Evolutionary conservation across 441 rosid genomes (phyloP).

Genomic region (Codiaeum variegatum): DNA sequence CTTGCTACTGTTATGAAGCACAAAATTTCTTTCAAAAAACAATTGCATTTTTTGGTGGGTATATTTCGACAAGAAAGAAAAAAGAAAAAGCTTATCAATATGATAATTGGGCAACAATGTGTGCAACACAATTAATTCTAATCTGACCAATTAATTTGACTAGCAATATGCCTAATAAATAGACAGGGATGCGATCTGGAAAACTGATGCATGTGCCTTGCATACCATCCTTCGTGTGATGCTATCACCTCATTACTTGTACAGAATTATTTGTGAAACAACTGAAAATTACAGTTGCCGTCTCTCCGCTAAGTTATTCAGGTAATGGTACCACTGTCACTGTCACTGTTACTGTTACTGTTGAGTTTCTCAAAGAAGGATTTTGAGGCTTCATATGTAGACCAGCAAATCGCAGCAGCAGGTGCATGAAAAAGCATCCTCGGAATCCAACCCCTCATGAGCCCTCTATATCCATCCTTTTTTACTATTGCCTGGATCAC

Average conservation of each 20-base stretch:
- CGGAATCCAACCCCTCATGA: conserved; percentile 90
- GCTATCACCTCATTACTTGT: conserved; percentile 17
- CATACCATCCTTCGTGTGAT: conserved; percentile 18
- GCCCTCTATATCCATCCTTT: conserved; percentile 86
- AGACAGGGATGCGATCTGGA: conserved; percentile 8
- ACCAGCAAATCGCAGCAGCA: conserved; percentile 98
- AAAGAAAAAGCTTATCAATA: neutral
- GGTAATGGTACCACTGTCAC: conserved; percentile 34
- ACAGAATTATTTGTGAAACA: conserved; percentile 14
- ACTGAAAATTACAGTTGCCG: conserved; percentile 5
- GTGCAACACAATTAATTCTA: conserved; percentile 22
- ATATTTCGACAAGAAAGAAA: neutral
- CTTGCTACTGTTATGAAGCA: neutral
- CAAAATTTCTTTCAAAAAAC: neutral
- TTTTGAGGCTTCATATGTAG: conserved; percentile 78
- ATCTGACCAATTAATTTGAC: conserved; percentile 17
- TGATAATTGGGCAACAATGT: conserved; percentile 16
- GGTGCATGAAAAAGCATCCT: conserved; percentile 99
- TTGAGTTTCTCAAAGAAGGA: conserved; percentile 62
- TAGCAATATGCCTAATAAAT: conserved; percentile 6
- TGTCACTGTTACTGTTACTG: conserved; percentile 19
- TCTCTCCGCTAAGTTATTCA: conserved; percentile 20
- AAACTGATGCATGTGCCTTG: neutral
- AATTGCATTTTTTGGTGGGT: neutral
- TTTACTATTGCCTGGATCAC: conserved; percentile 56